Percentiles rank a stretch among this genome's conserved stretches.
These are phyloP conservation scores for Pythium phragmitis DNA, from an alignment of 352 stramenopile species.

Conservation along the genomic window DNA sequence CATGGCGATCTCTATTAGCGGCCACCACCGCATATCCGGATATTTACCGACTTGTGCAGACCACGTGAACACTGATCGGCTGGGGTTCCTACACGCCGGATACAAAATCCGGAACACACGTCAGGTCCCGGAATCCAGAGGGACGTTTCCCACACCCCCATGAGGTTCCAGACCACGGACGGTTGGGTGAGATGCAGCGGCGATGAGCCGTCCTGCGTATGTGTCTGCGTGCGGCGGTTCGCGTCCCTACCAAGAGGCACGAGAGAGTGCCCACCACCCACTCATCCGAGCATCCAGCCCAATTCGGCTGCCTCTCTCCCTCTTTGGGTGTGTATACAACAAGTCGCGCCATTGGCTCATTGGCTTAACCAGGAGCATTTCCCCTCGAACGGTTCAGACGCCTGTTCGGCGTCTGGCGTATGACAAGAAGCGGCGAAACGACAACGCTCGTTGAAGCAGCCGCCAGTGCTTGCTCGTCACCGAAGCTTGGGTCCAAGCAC, in stretches of 20 bases:
- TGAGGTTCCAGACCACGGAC: neutral
- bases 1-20: too few relatives aligned
- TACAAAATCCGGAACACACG: neutral
- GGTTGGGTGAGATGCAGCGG: neutral
- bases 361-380: too few relatives aligned
- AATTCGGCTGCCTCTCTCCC: too few relatives aligned
- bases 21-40: too few relatives aligned
- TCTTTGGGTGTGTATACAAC: too few relatives aligned
- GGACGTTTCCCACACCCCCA: neutral
- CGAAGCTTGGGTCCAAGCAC: too few relatives aligned
- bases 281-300: neutral
- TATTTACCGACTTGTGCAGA: neutral
- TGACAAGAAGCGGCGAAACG: too few relatives aligned
- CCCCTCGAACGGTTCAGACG: too few relatives aligned
- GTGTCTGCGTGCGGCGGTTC: neutral
- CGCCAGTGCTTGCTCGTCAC: too few relatives aligned
- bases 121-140: neutral
- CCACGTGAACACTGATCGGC: neutral
- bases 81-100: neutral
- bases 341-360: too few relatives aligned
- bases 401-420: too few relatives aligned
- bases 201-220: neutral
- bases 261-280: neutral
- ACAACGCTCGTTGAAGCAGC: too few relatives aligned
- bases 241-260: neutral